Conservation (phyloP, 768 basidiomycete genomes). For the Ephemerocybe angulata region DNA sequence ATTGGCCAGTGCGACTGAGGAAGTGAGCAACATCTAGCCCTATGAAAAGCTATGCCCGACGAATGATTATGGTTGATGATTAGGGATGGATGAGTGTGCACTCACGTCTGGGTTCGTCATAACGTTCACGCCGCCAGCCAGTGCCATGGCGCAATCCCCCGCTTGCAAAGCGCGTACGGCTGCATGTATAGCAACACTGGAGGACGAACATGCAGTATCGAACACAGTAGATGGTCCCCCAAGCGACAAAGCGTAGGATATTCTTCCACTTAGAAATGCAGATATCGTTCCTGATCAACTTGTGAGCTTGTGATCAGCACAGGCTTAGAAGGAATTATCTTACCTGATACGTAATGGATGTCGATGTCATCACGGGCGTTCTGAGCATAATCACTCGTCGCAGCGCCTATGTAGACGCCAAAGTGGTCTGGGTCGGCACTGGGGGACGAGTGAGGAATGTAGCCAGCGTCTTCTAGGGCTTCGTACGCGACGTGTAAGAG, state of each 20-base stretch:
- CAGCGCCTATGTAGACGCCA: constrained; percentile 66
- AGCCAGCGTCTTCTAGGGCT: constrained; percentile 69
- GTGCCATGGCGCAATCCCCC: constrained; percentile 63
- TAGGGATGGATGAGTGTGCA: background rate
- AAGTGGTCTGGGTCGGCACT: constrained; percentile 51
- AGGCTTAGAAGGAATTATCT: background rate
- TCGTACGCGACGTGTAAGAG: constrained; percentile 64
- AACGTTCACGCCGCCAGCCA: constrained; percentile 74
- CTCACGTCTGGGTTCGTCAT: constrained; percentile 70
- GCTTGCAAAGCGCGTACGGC: constrained; percentile 60
- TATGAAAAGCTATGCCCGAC: constrained; percentile 52
- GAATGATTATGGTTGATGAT: background rate
- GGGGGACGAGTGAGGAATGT: constrained; percentile 55
- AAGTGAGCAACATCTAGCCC: constrained; percentile 70
- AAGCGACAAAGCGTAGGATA: constrained; percentile 65
- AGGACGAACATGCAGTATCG: constrained; percentile 76
- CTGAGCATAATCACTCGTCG: constrained; percentile 66
- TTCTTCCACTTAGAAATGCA: constrained; percentile 67
- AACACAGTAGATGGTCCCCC: constrained; percentile 69
- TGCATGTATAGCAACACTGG: constrained; percentile 63
- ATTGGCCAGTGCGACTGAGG: constrained; percentile 61
- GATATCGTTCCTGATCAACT: constrained; percentile 52
- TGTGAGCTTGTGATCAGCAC: background rate
- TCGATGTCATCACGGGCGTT: constrained; percentile 62
- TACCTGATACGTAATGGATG: constrained; percentile 69